A percentile compares a stretch with the other conserved stretches of the same genome.
phyloP scores from a whole-genome alignment of 768 basidiomycete species.

The Mycena rosella region DNA sequence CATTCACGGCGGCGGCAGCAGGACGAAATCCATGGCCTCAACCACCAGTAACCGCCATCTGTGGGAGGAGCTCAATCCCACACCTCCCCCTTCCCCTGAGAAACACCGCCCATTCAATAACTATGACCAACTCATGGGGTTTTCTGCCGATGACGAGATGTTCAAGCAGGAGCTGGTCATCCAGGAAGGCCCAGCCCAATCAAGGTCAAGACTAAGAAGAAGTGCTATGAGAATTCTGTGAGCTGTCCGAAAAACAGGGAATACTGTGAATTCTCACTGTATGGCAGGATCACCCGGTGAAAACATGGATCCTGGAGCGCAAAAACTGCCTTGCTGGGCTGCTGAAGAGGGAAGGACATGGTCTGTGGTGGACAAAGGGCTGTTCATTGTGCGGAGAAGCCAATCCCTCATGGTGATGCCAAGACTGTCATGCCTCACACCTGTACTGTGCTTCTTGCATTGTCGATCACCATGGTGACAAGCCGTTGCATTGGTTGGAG shows the following conservation, averaged over 20 bases:
- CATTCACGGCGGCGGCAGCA: neutral
- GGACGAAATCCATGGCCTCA: neutral
- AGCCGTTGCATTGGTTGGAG: constrained; percentile 38
- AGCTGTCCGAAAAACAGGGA: neutral
- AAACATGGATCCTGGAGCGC: neutral
- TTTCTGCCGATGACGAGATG: neutral
- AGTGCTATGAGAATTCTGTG: constrained; percentile 11
- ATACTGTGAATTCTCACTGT: no score
- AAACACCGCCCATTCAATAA: neutral
- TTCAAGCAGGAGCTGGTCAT: neutral
- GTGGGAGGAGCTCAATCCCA: neutral
- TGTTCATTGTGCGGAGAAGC: constrained; percentile 9
- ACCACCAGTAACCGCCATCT: neutral
- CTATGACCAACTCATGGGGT: constrained; percentile 16
- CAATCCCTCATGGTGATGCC: constrained; percentile 3
- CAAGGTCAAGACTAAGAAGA: neutral
- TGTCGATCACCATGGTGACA: constrained; percentile 24
- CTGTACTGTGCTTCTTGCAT: constrained; percentile 34
- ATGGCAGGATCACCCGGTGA: neutral
- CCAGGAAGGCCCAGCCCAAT: neutral
- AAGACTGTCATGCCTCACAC: constrained; percentile 29
- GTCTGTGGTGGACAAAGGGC: constrained; percentile 24
- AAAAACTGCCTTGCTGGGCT: constrained; percentile 30
- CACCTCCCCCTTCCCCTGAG: constrained; percentile 10
- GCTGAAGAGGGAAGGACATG: constrained; percentile 34